Evolutionary conservation across 768 basidiomycete genomes (phyloP).

Genomic region (Paxillus ammoniavirescens): DNA sequence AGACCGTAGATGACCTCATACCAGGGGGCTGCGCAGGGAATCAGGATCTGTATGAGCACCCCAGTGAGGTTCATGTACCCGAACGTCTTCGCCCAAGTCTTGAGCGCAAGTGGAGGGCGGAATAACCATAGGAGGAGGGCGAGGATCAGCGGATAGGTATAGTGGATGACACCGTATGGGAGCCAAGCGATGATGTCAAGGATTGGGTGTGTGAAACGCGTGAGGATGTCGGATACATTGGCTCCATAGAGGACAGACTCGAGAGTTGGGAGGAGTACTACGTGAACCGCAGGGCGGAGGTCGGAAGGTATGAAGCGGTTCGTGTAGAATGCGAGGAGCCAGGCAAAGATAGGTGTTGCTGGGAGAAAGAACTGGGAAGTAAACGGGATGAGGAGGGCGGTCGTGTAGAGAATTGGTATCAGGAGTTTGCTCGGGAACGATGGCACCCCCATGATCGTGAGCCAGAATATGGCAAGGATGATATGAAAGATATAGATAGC

Average conservation of each 20-base stretch:
- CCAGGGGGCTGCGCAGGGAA: slow-evolving; percentile 96
- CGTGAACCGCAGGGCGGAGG: slow-evolving; percentile 82
- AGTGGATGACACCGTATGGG: slow-evolving; percentile 95
- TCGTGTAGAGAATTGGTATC: slow-evolving; percentile 70
- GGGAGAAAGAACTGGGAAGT: slow-evolving; percentile 91
- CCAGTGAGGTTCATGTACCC: slow-evolving; percentile 92
- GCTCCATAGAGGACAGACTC: slow-evolving; percentile 96
- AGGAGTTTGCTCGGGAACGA: slow-evolving; percentile 70
- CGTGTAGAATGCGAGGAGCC: slow-evolving; percentile 84
- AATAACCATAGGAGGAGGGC: slow-evolving; percentile 89
- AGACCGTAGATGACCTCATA: slow-evolving; percentile 97
- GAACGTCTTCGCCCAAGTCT: slow-evolving; percentile 83
- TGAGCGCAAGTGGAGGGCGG: slow-evolving; percentile 74
- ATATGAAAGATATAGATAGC: slow-evolving; percentile 64
- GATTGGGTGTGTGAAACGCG: slow-evolving; percentile 87
- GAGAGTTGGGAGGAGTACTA: slow-evolving; percentile 90
- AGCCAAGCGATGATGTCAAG: slow-evolving; percentile 95
- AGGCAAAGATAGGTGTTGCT: slow-evolving; percentile 82
- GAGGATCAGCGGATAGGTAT: slow-evolving; percentile 81
- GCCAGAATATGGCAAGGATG: slow-evolving; percentile 64
- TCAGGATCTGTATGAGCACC: slow-evolving; percentile 81
- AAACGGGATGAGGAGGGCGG: slow-evolving; percentile 75
- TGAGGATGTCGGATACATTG: slow-evolving; percentile 96
- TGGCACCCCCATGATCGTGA: slow-evolving; percentile 68
- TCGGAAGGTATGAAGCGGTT: slow-evolving; percentile 79